Base-by-base conservation (phyloP, 345 rosid species). In the Eucalyptus tenuipes region DNA sequence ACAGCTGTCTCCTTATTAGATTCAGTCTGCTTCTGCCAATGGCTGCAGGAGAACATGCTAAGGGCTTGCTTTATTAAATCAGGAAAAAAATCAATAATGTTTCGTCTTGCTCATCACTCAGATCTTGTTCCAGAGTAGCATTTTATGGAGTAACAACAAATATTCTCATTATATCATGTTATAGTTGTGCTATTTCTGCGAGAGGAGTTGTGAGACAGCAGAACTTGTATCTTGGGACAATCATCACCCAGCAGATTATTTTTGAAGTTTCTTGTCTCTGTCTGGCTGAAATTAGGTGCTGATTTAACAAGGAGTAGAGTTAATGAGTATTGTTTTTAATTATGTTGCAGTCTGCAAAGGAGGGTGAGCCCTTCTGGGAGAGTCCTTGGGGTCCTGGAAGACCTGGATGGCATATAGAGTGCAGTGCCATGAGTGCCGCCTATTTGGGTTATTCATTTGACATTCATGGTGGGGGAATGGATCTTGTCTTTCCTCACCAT, bases 391-490 rank as follows among this genome's bases (percentile, higher is more conserved):
- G 99, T 17, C 94, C 93, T 88, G 99, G 99, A 91, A 95, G 99
- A 89, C 99, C 99, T 47, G 99, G 98, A 89, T 97, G 99, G 98
- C 99, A 97, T 91, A 97, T 97, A 47, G 99, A 97, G 91, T 96
- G 99, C 90, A 97, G 99, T 90, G 98, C 98, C 40, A 96, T 96
- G 99, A 96, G 98, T 87, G 96, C 99, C 24, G 91, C 97, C 89
- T 97, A 97, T 95, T 94, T 97, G 57, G 98, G 99, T 87, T 90
- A 93, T 89, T 88, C 95, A 85, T 97, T 97, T 91, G 99, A 97
- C 92, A 95, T 97, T 88, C 99, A 96, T 89, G 98, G 99, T 90
- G 99, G 99, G 82, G 99, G 99, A 79, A 95, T 96, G 99, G 99
- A 96, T 93, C 99, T 95, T 87, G 96, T 96, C n/a, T 98, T 96